phyloP scores from a whole-genome alignment of 768 basidiomycete genomes.

The Panellus pusillus region DNA sequence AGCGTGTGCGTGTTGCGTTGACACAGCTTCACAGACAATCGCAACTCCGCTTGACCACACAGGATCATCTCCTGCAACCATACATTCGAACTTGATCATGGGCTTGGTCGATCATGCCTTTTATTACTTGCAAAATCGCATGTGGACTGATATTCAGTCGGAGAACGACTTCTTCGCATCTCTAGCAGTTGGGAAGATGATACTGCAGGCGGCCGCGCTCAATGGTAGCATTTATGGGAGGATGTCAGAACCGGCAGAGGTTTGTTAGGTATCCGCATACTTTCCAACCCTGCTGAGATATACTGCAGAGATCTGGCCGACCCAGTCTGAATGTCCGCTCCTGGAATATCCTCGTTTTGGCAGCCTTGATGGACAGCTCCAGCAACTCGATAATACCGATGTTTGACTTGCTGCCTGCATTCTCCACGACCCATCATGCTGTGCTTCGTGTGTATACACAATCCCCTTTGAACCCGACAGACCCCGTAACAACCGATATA shows the following conservation, averaged over 20 bases:
- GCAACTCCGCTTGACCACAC: constrained; percentile 9
- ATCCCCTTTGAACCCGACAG: constrained; percentile 36
- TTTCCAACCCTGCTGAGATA: not conserved
- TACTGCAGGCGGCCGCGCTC: constrained; percentile 48
- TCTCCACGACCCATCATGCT: constrained; percentile 46
- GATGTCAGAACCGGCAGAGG: constrained; percentile 38
- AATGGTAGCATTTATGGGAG: constrained; percentile 43
- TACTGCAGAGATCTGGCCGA: constrained; percentile 34
- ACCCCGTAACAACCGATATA: constrained; percentile 54
- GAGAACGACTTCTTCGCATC: constrained; percentile 56
- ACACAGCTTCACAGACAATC: constrained; percentile 17
- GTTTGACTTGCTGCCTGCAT: constrained; percentile 50
- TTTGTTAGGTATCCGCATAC: constrained; percentile 16
- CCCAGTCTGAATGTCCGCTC: constrained; percentile 45
- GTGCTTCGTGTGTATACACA: constrained; percentile 44
- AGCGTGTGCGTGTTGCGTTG: not conserved
- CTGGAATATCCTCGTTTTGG: constrained; percentile 66
- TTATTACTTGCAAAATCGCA: constrained; percentile 52
- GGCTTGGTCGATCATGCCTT: constrained; percentile 52
- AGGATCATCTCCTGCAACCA: constrained; percentile 26
- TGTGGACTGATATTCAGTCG: constrained; percentile 44
- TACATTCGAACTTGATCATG: constrained; percentile 35
- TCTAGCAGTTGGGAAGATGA: constrained; percentile 50
- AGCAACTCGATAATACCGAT: constrained; percentile 41
- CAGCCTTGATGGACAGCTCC: constrained; percentile 45